Base-by-base conservation (phyloP, 169 alveolate species). In the Plasmodium vivax region DNA sequence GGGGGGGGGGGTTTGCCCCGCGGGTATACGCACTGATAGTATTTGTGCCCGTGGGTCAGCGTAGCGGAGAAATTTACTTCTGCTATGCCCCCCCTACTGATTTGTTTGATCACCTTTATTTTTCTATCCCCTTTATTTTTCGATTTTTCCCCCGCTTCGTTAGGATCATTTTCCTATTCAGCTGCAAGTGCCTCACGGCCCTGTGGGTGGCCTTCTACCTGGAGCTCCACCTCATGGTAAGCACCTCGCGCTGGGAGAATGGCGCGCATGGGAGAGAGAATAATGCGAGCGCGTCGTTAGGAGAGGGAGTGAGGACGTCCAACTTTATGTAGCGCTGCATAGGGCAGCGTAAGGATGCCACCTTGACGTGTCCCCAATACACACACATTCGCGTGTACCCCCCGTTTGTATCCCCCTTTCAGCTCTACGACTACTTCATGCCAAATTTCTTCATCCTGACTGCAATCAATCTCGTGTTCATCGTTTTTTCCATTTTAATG, bases 351-450 rank as follows among this genome's bases (percentile, higher is more conserved):
- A 38, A 6, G 45, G 10, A 6, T 38, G 45, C 45, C 45, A 38
- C 45, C 45, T 2, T 38, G 8, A 8, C 9, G 6, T 47, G 58
- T 10, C 58, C 58, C 58, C 14, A 62, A 32, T 30, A 54, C 73
- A 74, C 68, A 43, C 30, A 83, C 14, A 34, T 27, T 56, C n/a
- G 19, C 14, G 23, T 32, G 14, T 23, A 82, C 80, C 43, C 72
- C 16, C 36, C 80, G 12, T 75, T 77, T 41, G 74, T 34, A 23
- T 84, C 74, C 51, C 82, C 43, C 30, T 87, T 87, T 75, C 93
- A 87, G 93, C 79, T 87, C n/a, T 30, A 77, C 54, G 93, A 87
- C 43, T 77, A 87, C 71, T 87, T 87, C 47, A 19, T 87, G 16
- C 93, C 93, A 41, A 87, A 87, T n/a, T 75, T 19, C 43, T 77